phyloP scores from a whole-genome alignment of 1,284 basidiomycete species.

The Microbotryum intermedium region DNA sequence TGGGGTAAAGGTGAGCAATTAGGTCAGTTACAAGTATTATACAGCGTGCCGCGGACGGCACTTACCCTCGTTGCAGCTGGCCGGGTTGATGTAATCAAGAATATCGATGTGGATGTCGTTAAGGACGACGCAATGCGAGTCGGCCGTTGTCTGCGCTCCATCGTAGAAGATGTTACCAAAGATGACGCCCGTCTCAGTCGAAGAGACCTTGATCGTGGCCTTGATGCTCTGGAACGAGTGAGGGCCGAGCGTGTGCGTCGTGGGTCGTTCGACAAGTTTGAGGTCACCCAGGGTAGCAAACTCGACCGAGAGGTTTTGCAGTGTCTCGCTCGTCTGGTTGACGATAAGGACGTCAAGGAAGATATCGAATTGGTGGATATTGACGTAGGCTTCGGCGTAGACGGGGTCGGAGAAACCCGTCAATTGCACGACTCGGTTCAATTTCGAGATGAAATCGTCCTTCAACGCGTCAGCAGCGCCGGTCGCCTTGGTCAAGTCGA shows the following conservation, averaged over 20 bases:
- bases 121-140: slow-evolving; percentile 65
- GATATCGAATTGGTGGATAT: slow-evolving; percentile 98
- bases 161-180: slow-evolving; percentile 94
- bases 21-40: slow-evolving; percentile 1
- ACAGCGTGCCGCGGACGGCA: slow-evolving; percentile 44
- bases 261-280: slow-evolving; percentile 91
- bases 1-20: not conserved
- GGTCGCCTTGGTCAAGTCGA: slow-evolving; percentile 83
- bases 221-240: slow-evolving; percentile 98
- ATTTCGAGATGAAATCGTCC: slow-evolving; percentile 94
- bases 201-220: slow-evolving; percentile 95
- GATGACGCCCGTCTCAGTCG: slow-evolving; percentile 95
- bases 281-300: slow-evolving; percentile 96
- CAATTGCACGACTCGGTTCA: slow-evolving; percentile 88
- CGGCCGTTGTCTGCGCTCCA: slow-evolving; percentile 65
- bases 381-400: slow-evolving; percentile 96
- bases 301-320: slow-evolving; percentile 94
- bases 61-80: slow-evolving; percentile 90
- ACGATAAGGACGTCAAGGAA: slow-evolving; percentile 90
- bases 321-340: slow-evolving; percentile 88
- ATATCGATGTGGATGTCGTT: slow-evolving; percentile 99
- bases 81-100: slow-evolving; percentile 99
- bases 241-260: slow-evolving; percentile 85
- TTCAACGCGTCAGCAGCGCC: slow-evolving; percentile 64
- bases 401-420: slow-evolving; percentile 98